phyloP scores from a whole-genome alignment of 225 moss, liverwort and hornwort genomes.

The Straminergon stramineum region DNA sequence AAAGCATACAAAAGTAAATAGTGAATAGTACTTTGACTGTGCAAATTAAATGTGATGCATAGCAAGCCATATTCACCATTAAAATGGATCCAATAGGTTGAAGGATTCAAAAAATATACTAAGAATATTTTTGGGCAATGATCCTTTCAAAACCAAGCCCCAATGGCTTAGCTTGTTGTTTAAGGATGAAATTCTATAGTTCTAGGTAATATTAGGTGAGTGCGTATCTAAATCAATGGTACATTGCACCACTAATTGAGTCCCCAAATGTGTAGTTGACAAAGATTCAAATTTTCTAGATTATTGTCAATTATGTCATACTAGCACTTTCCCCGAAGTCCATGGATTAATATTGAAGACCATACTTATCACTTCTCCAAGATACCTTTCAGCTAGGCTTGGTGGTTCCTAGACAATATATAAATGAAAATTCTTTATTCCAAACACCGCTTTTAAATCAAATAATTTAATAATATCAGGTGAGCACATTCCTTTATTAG shows the following conservation, averaged over 20 bases:
- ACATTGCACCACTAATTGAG: fast-evolving
- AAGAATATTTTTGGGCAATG: too few species aligned
- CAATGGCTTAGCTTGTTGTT: not conserved
- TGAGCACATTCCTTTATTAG: fast-evolving
- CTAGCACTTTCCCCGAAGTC: fast-evolving
- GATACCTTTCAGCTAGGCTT: not conserved
- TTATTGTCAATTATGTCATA: fast-evolving
- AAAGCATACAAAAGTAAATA: too few species aligned
- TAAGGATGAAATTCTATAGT: not conserved
- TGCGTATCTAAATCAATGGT: not conserved
- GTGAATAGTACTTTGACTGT: too few species aligned
- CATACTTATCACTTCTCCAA: fast-evolving
- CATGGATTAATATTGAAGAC: not conserved
- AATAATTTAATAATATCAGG: fast-evolving
- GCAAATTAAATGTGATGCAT: too few species aligned
- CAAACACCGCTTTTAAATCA: not conserved
- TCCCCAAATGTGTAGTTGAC: not conserved
- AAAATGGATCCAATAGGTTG: too few species aligned
- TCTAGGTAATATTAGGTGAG: not conserved
- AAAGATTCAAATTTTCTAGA: not conserved
- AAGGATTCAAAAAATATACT: too few species aligned
- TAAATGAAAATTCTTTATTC: not conserved
- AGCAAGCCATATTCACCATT: too few species aligned
- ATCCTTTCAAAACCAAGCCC: too few species aligned
- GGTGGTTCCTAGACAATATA: not conserved